phyloP scores from a whole-genome alignment of 345 rosid genomes.

The Eucalyptus urophylla region DNA sequence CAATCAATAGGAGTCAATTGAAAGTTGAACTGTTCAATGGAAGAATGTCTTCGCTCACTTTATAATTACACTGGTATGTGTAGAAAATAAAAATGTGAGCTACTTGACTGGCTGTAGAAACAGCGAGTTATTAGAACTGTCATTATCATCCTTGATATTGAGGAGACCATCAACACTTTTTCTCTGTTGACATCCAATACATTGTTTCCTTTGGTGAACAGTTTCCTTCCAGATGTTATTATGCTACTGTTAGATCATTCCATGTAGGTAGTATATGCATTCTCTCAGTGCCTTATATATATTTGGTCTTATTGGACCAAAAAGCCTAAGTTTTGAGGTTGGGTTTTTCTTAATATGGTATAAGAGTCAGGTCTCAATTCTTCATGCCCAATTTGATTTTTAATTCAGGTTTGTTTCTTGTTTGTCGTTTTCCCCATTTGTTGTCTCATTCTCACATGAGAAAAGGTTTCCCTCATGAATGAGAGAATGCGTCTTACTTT shows the following conservation, averaged over 20 bases:
- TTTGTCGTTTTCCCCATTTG: not conserved
- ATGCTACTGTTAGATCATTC: not conserved
- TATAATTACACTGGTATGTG: not conserved
- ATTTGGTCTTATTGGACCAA: not conserved
- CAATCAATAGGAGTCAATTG: not conserved
- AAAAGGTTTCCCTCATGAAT: not conserved
- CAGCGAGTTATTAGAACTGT: not conserved
- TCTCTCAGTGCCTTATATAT: not conserved
- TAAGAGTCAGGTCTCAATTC: not conserved
- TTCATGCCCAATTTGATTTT: not conserved
- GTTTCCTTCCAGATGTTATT: not conserved
- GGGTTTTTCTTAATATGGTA: not conserved
- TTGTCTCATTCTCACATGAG: not conserved
- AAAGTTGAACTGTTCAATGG: not conserved
- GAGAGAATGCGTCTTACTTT: not conserved
- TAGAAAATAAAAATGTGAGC: not conserved
- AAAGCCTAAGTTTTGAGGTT: not conserved
- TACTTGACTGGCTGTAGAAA: not conserved
- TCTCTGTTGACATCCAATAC: not conserved
- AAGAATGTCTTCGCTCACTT: not conserved
- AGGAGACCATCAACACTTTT: not conserved
- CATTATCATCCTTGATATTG: not conserved
- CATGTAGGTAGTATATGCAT: not conserved
- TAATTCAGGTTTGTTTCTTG: not conserved
- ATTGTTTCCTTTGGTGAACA: not conserved